A percentile compares a stretch with the other conserved stretches of the same genome.
Conservation (phyloP, 345 rosid species). For the Odontarrhena argentea region DNA sequence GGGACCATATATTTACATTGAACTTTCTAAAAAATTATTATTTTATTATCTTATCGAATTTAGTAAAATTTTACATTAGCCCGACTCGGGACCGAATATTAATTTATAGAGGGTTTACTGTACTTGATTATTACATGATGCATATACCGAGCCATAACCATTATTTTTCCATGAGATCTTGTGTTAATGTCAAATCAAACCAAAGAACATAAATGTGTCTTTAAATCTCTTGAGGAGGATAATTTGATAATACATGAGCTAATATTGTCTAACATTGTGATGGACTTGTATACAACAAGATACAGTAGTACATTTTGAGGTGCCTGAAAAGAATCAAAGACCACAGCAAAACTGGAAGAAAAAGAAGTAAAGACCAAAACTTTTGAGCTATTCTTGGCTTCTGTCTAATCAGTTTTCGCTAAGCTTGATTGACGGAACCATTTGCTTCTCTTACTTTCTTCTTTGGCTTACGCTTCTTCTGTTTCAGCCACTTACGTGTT, state of each 20-base stretch:
- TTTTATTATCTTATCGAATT: no score
- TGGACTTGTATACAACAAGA: conserved; percentile 31
- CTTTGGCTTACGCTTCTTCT: conserved; percentile 69
- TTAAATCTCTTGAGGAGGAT: neutral
- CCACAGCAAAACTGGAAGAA: conserved; percentile 10
- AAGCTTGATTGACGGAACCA: conserved; percentile 14
- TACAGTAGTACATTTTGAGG: conserved; percentile 13
- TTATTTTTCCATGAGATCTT: neutral
- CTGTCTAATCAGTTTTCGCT: conserved; percentile 7
- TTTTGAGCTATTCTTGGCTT: conserved; percentile 13
- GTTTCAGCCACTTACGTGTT: conserved; percentile 55
- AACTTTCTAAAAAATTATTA: no score
- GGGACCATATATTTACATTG: no score
- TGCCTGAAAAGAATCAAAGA: neutral
- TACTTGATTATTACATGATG: neutral
- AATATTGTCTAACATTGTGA: conserved; percentile 9
- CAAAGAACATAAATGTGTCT: neutral
- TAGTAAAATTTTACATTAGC: no score
- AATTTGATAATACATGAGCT: conserved; percentile 19
- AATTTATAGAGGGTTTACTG: no score
- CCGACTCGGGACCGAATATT: no score
- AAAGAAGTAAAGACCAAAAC: conserved; percentile 14
- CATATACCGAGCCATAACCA: conserved; percentile 8
- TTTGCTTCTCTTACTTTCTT: conserved; percentile 49
- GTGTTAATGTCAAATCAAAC: neutral